phyloP scores from a whole-genome alignment of 768 basidiomycete species.

The Mycena amicta region DNA sequence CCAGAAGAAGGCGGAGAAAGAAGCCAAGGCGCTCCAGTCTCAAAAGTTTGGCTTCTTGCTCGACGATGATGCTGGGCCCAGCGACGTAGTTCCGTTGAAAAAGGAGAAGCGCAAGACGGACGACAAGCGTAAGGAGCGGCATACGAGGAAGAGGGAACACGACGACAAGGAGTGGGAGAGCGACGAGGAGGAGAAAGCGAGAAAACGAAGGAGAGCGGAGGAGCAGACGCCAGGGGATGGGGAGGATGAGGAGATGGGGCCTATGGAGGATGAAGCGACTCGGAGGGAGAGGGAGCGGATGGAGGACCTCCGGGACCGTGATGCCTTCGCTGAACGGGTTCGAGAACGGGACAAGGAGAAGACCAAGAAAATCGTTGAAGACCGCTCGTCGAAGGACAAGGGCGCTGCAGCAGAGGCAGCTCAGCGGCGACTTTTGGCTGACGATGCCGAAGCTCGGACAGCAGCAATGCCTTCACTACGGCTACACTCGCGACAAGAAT shows the following conservation, averaged over 20 bases:
- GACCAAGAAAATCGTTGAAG: conserved; percentile 90
- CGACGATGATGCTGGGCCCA: conserved; percentile 70
- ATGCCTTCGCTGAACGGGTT: conserved; percentile 91
- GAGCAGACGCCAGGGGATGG: conserved; percentile 38
- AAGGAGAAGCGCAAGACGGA: conserved; percentile 48
- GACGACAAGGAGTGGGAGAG: conserved; percentile 88
- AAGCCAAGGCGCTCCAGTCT: conserved; percentile 64
- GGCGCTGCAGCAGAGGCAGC: conserved; percentile 84
- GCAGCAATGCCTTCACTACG: conserved; percentile 72
- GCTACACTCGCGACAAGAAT: conserved; percentile 90
- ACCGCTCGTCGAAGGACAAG: conserved; percentile 77
- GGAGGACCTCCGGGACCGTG: conserved; percentile 83
- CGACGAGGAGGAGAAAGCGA: conserved; percentile 79
- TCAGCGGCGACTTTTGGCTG: conserved; percentile 77
- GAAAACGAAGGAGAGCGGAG: conserved; percentile 65
- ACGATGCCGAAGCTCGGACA: conserved; percentile 64
- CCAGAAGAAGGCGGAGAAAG: conserved; percentile 74
- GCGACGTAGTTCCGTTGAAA: conserved; percentile 42
- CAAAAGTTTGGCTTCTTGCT: conserved; percentile 81
- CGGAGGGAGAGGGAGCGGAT: conserved; percentile 73
- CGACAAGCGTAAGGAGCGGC: conserved; percentile 58
- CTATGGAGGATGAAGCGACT: conserved; percentile 70
- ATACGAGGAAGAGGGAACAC: conserved; percentile 78
- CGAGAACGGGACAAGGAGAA: conserved; percentile 78
- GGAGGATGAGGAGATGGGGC: conserved; percentile 45